Base-by-base conservation (phyloP, 495 filamentous ascomycete genomes). In the Penicillium waksmanii region DNA sequence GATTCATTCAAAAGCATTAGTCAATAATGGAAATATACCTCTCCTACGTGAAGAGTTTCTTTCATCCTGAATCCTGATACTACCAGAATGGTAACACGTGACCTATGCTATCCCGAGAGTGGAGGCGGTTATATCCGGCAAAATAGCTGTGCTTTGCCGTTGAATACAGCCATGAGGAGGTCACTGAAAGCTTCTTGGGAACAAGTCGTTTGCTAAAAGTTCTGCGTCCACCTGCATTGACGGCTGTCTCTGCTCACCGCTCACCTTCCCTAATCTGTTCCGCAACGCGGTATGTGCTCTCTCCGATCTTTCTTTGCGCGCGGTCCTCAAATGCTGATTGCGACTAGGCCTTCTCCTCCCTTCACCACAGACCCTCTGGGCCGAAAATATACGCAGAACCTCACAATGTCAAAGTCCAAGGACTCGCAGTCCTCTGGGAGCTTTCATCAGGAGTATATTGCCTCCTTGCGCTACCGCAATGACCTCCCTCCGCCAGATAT, bases 391-490 rank as follows among this genome's bases (percentile, higher is more conserved):
- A 51, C 38, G 47, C 40, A 35, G 21, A 44, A 35, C 52, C 11
- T 11, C 56, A 57, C 23, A 2, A 73, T 74, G 66, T 61, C 67
- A 69, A 80, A 77, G 43, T 71, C 74, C 3, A 75, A 77, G 58
- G 74, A 77, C 34, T 65, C 66, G 53, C 73, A 77, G 67, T 75
- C 79, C 55, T 72, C 78, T 23, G 85, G 89, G 75, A 85, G 84
- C 68, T 89, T 91, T 59, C 90, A 92, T 66, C 95, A 98, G 75
- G 95, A 98, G 66, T 98, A 96, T 68, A 96, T 98, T 62, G 94
- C 92, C 47, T 89, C 94, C 54, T 89, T 96, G 55, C 86, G 95
- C 68, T 98, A 96, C 73, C 90, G 92, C 62, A 98, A 98, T 84
- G 85, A 90, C 49, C 86, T 98, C 5, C 95, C 95, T 43, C 92